Base-by-base conservation (phyloP, 176 grass and related monocot species). In the Urochloa ruziziensis region DNA sequence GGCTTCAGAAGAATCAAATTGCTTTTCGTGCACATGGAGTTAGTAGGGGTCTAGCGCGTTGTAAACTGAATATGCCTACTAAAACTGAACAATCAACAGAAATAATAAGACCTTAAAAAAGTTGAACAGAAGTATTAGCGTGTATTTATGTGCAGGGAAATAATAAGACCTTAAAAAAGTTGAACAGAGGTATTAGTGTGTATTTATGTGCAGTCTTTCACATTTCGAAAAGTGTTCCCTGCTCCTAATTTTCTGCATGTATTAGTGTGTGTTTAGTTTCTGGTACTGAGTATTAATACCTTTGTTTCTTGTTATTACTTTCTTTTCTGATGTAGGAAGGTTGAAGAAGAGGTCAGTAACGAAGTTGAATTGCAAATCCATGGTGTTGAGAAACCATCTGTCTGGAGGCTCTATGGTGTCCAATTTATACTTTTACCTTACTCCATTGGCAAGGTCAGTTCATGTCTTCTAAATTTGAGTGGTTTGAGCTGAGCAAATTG, bases 291-390 rank as follows among this genome's bases (percentile, higher is more conserved):
- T 39, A 25, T n/a, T 43, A 51, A 54, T 76, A 73, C 27, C 18
- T 15, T 64, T 58, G 15, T 52, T 88, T 54, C 36, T 79, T 67
- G 58, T 83, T 34, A 66, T 27, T 64, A 6, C 3, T 32, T 70
- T 43, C 46, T 85, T 32, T 57, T 18, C 23, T 81, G 15, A 64
- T 94, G 65, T 82, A 98, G 96, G 80, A 95, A 95, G 46, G 72
- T 88, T 17, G 89, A 95, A 80, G 89, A 90, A 81, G 87, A 88
- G 75, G 85, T 95, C 51, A 88, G 73, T 76, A 86, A 87, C 80
- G 96, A 95, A 81, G 91, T 98, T 29, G 87, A 98, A 79, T 91
- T 98, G 64, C 96, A 95, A 72, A 98, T 98, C 46, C 96, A 98
- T 72, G 96, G 93, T 71, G 79, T 87, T 49, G 87, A 98, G 61